Base-by-base conservation (phyloP, 2,329 filamentous ascomycete genomes). In the Talaromyces atroroseus region DNA sequence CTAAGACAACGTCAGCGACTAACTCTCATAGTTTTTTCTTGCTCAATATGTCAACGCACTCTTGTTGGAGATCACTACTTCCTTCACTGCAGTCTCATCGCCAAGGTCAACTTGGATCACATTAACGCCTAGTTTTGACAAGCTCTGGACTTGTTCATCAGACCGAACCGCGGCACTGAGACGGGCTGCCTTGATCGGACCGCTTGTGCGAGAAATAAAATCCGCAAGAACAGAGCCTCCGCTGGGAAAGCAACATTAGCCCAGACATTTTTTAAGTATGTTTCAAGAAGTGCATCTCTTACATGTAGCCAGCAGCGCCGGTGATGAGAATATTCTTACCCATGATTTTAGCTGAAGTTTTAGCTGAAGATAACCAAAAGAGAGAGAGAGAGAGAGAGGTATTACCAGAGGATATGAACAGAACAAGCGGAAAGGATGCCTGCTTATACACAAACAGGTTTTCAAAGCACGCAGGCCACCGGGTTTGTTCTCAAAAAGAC, bases 231-330 rank as follows among this genome's bases (percentile, higher is more conserved):
- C 49, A 18, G 49, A 52, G 16, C 49, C 49, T 26, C 49, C 49
- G 14, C 49, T 52, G 38, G 16, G 4, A 21, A 26, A 8, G 4
- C 16, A 6, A 32, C 18, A 18, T 44, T 38, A 52, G 49, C 10
- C 24, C 14, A 18, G 16, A 21, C 6, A n/a, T n/a, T 44, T n/a
- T n/a, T n/a, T n/a, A n/a, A n/a, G n/a, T n/a, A n/a, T n/a, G n/a
- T n/a, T n/a, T n/a, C n/a, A n/a, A n/a, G 10, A 6, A 29, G 44
- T 20, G 24, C 4, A 14, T 36, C 12, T 20, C 29, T 4, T 52
- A 52, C 49, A 52, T 52, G 49, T 52, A 52, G 14, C 49, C 49
- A 5, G 49, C 49, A 8, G 49, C 49, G 38, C 49, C 49, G 10
- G 49, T 52, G 18, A 52, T 52, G 16, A 52, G 49, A 24, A 52